Conservation (phyloP, 73 alveolate genomes). For the Paramecium pentaurelia region DNA sequence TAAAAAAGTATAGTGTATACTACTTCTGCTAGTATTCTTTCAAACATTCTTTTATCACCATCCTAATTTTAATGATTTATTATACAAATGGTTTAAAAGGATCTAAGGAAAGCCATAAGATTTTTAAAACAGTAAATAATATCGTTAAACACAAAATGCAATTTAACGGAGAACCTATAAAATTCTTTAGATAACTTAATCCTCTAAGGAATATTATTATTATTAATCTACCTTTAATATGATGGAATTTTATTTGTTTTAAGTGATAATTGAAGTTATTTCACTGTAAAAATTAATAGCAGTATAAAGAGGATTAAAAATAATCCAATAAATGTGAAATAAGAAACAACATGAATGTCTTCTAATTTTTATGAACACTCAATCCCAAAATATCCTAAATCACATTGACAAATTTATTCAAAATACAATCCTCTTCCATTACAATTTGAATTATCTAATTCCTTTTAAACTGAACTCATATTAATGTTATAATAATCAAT, state of each 20-base stretch:
- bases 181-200: not conserved
- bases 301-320: not conserved
- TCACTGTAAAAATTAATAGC: not conserved
- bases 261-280: not conserved
- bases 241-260: not conserved
- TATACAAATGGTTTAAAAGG: conserved; percentile 21
- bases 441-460: not conserved
- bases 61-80: not conserved
- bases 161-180: conserved; percentile 11
- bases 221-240: not conserved
- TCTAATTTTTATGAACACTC: not conserved
- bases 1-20: not conserved
- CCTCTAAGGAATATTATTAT: not conserved
- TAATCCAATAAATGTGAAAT: not conserved
- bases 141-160: not conserved
- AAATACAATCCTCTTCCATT: not conserved
- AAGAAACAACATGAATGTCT: not conserved
- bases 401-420: conserved; percentile 8
- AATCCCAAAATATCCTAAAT: conserved; percentile 9
- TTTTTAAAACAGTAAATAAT: not conserved
- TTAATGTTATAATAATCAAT: not conserved
- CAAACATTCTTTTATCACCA: not conserved
- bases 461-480: not conserved
- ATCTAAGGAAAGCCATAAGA: not conserved
- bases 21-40: conserved; percentile 24